Evolutionary conservation across 148 eudicot species (phyloP).

Genomic region (Camellia sinensis): DNA sequence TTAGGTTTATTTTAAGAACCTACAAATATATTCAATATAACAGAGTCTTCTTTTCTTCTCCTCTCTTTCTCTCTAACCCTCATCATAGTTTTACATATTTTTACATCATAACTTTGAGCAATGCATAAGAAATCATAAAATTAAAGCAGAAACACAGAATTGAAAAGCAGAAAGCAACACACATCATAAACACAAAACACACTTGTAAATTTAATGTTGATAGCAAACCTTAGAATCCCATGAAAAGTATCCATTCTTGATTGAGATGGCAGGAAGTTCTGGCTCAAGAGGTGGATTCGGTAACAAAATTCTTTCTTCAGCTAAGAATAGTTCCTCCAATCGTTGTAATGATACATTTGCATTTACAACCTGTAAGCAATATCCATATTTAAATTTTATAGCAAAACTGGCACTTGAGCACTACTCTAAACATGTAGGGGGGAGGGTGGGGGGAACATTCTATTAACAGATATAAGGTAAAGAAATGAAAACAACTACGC

Average conservation of each 20-base stretch:
- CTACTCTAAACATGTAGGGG: no score
- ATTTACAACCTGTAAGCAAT: slow-evolving; percentile 46
- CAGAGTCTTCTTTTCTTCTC: no score
- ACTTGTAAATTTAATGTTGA: neutral
- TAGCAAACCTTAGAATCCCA: slow-evolving; percentile 51
- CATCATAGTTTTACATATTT: no score
- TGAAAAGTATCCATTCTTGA: slow-evolving; percentile 53
- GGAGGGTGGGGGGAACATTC: no score
- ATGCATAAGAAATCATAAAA: neutral
- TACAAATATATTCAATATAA: no score
- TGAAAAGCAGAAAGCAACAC: neutral
- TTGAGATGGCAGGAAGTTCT: slow-evolving; percentile 55
- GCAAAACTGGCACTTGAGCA: no score
- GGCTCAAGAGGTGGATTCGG: slow-evolving; percentile 60
- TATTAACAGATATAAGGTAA: neutral
- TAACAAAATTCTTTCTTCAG: slow-evolving; percentile 52
- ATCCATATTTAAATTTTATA: neutral
- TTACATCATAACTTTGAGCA: no score
- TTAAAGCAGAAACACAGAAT: neutral
- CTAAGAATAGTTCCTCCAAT: slow-evolving; percentile 49
- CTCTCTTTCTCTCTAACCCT: no score
- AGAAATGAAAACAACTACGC: neutral
- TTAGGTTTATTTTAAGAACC: no score
- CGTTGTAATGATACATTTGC: slow-evolving; percentile 62
- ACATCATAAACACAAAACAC: neutral